These are phyloP conservation scores for Salix dunnii DNA, from an alignment of 345 rosid species.

Conservation along the genomic window DNA sequence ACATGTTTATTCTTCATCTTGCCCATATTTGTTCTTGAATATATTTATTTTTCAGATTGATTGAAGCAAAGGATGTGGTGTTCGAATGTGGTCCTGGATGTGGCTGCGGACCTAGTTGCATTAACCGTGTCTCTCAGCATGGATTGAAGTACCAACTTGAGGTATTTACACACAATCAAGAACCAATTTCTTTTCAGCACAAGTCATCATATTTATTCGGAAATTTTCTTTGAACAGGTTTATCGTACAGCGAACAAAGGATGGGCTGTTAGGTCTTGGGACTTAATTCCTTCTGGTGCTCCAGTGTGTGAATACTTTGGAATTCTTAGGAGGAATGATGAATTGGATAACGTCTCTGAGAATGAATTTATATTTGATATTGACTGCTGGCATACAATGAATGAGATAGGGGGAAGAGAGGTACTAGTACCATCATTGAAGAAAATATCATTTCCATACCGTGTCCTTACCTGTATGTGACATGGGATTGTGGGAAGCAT, in stretches of 20 bases:
- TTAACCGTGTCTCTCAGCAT: constrained; percentile 26
- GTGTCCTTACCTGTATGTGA: neutral
- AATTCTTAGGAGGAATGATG: constrained; percentile 14
- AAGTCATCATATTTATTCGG: neutral
- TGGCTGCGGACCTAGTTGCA: constrained; percentile 30
- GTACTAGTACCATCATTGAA: constrained; percentile 2
- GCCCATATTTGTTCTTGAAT: neutral
- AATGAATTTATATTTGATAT: constrained; percentile 27
- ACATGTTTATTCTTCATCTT: neutral
- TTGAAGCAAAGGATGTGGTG: constrained; percentile 26
- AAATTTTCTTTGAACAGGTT: constrained; percentile 12
- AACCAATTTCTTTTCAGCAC: neutral
- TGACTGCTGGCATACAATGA: constrained; percentile 31
- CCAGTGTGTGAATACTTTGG: constrained; percentile 24
- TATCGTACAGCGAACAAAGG: constrained; percentile 26
- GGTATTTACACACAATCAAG: constrained; percentile 4
- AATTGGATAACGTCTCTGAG: constrained; percentile 20
- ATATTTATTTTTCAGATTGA: constrained; percentile 15
- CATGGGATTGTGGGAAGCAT: neutral
- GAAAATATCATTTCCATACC: neutral
- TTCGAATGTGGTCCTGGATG: constrained; percentile 32
- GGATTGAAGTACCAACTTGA: constrained; percentile 22
- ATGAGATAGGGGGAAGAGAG: constrained; percentile 28
- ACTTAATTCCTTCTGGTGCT: constrained; percentile 31
- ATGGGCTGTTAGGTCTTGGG: constrained; percentile 34